These are phyloP conservation scores for Trichophyton equinum DNA, from an alignment of 2,329 filamentous ascomycete species.

Conservation along the genomic window DNA sequence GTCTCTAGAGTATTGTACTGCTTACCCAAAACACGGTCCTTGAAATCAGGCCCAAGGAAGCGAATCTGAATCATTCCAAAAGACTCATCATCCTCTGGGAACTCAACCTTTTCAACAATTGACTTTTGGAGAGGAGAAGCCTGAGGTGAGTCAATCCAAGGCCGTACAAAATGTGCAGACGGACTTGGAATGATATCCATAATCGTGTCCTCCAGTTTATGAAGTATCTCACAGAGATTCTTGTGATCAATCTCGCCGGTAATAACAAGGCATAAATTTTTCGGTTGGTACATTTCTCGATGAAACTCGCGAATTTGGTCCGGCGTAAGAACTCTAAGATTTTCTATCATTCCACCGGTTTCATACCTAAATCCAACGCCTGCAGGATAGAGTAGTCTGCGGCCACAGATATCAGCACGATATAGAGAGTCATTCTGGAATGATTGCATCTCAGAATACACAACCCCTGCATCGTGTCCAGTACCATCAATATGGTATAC, in stretches of 20 bases:
- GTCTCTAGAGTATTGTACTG: constrained; percentile 4
- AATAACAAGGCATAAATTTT: constrained; percentile 81
- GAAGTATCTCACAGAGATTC: constrained; percentile 66
- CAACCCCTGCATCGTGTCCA: constrained; percentile 89
- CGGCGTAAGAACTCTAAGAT: constrained; percentile 70
- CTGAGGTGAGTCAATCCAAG: constrained; percentile 81
- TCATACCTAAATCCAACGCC: constrained; percentile 91
- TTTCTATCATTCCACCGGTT: constrained; percentile 94
- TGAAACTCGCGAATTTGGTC: constrained; percentile 92
- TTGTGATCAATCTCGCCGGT: constrained; percentile 83
- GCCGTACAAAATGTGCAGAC: constrained; percentile 64
- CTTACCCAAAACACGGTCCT: constrained; percentile 49
- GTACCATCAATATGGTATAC: constrained; percentile 91
- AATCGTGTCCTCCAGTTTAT: constrained; percentile 79
- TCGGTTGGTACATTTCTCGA: constrained; percentile 93
- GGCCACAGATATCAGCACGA: constrained; percentile 80
- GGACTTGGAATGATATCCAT: constrained; percentile 65
- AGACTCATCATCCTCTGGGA: constrained; percentile 93
- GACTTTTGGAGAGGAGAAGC: constrained; percentile 61
- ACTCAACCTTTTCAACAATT: constrained; percentile 66
- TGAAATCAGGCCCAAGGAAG: constrained; percentile 76
- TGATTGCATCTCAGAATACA: constrained; percentile 98
- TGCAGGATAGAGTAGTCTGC: constrained; percentile 72
- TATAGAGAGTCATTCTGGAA: constrained; percentile 68
- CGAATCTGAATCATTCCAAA: constrained; percentile 75